Conservation (phyloP, 805 yeast genomes). For the Metschnikowia orientalis region DNA sequence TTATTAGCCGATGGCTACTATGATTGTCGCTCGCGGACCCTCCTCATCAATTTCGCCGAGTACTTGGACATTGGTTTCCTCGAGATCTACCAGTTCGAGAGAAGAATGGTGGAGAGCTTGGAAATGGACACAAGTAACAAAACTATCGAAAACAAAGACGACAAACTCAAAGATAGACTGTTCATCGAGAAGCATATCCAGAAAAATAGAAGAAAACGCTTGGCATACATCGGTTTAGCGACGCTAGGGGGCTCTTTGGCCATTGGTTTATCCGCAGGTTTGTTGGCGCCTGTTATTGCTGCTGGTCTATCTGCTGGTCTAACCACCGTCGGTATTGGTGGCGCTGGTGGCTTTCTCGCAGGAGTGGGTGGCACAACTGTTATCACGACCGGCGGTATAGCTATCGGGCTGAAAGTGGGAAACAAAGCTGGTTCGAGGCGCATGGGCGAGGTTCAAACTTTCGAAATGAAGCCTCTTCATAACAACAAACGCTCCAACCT, state of each 20-base stretch:
- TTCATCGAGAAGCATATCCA: constrained; percentile 70
- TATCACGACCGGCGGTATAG: constrained; percentile 87
- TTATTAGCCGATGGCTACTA: constrained; percentile 79
- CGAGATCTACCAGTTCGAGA: constrained; percentile 84
- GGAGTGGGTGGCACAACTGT: constrained; percentile 96
- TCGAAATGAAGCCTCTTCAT: constrained; percentile 89
- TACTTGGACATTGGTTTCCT: constrained; percentile 53
- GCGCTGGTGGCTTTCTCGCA: constrained; percentile 89
- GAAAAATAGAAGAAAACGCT: constrained; percentile 57
- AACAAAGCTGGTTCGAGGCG: constrained; percentile 78
- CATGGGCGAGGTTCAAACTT: constrained; percentile 88
- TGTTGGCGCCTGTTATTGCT: constrained; percentile 95
- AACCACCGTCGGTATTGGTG: constrained; percentile 89
- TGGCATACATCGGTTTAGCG: constrained; percentile 89
- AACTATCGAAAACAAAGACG: constrained; percentile 57
- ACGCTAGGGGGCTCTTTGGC: constrained; percentile 95
- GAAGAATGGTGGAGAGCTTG: constrained; percentile 82
- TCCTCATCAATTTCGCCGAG: constrained; percentile 66
- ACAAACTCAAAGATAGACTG: constrained; percentile 73
- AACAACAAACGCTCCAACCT: constrained; percentile 85
- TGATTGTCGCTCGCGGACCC: constrained; percentile 82
- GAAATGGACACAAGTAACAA: constrained; percentile 64
- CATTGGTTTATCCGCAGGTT: constrained; percentile 90
- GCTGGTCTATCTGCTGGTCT: constrained; percentile 98
- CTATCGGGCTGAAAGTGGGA: constrained; percentile 89